Evolutionary conservation across 768 basidiomycete genomes (phyloP).

Genomic region (Cystofilobasidium ferigula): DNA sequence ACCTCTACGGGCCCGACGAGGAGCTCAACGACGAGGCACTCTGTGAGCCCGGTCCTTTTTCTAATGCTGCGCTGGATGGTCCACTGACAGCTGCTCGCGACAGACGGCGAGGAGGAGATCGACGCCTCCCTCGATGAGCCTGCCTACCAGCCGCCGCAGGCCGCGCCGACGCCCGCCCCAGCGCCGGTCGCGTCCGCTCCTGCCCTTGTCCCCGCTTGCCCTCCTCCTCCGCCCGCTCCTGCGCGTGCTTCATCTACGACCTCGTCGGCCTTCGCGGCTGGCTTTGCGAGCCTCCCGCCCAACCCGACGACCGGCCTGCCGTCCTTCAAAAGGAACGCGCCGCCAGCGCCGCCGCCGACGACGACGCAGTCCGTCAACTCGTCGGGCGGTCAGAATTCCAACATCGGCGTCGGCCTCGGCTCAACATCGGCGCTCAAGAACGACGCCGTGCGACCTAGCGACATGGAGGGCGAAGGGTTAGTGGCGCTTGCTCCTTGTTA

Average conservation of each 20-base stretch:
- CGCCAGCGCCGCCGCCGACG: neutral
- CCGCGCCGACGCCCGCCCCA: neutral
- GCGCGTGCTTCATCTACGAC: neutral
- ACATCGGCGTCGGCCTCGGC: neutral
- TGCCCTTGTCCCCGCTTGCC: neutral
- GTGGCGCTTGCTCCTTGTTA: neutral
- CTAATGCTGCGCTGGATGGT: too few relatives aligned
- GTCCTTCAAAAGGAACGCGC: neutral
- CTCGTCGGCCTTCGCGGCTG: too few relatives aligned
- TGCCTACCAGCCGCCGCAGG: neutral
- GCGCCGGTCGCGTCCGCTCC: neutral
- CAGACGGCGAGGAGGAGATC: neutral
- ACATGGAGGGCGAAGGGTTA: constrained; percentile 26
- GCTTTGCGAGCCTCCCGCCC: neutral
- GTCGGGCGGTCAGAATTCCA: neutral
- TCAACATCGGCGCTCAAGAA: neutral
- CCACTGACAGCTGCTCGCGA: too few relatives aligned
- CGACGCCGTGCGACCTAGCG: constrained; percentile 20
- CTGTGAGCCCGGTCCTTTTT: constrained; percentile 6
- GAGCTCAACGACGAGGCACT: constrained; percentile 18
- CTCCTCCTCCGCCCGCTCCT: neutral
- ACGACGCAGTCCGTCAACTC: neutral
- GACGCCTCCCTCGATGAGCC: neutral
- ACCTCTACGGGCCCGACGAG: constrained; percentile 24
- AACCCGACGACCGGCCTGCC: neutral